Base-by-base conservation (phyloP, 805 yeast genomes). In the Wickerhamiella bombiphila region DNA sequence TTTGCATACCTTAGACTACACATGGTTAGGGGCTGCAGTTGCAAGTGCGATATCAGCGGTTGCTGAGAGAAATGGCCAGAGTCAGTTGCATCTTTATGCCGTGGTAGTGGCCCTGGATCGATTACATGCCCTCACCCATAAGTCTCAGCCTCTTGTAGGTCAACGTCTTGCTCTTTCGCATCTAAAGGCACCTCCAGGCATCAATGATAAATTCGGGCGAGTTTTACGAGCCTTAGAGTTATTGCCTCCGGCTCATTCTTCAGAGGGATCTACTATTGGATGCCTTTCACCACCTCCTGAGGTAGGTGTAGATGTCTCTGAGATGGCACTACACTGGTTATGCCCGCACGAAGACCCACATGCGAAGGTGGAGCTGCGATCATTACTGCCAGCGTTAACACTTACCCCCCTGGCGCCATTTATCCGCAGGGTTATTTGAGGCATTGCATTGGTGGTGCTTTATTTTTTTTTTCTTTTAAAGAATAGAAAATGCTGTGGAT, bases 1-100 rank as follows among this genome's bases (percentile, higher is more conserved):
- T 37, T 51, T 50, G 38, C 53, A 47, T 39, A 50, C 55, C 14
- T 46, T 49, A 9, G 60, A 52, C 25, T 46, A 46, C 14, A 41
- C 48, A 22, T 56, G 61, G 57, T 49, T 62, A 6, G 63, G 63
- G 2, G 49, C 61, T 5, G 60, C 62, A 4, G 50, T 58, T n/a
- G 54, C 51, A 14, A 42, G 40, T 20, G 49, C 44, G 25, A 34
- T 45, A 9, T 37, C 46, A n/a, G n/a, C n/a, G n/a, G 34, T 49
- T 5, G 20, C 21, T 8, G 11, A 17, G n/a, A 15, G 14, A 3
- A 18, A 18, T 21, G 28, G n/a, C n/a, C 20, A 2, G 32, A 19
- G n/a, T 6, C 9, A 5, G 18, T 21, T 13, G 22, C 6, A 14
- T 15, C 49, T 56, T 13, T 37, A 44, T 26, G 41, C 48, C 9